A percentile compares a stretch with the other conserved stretches of the same genome.
Evolutionary conservation across 495 filamentous ascomycete species (phyloP).

Genomic region (Aspergillus sparsus): DNA sequence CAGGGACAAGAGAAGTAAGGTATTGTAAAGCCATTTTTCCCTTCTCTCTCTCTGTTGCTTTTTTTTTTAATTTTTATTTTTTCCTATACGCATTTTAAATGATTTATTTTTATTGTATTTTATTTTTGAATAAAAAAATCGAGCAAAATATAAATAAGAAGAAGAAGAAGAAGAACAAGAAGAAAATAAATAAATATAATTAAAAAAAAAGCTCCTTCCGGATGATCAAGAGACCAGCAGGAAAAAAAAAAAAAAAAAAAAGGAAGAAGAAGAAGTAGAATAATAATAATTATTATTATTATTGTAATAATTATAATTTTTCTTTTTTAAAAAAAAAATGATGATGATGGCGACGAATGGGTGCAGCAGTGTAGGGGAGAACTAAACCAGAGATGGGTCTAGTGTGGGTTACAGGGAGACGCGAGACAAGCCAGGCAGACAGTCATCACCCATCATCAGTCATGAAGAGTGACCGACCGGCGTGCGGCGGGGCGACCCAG

Average conservation of each 20-base stretch:
- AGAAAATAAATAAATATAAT: slow-evolving; percentile 11
- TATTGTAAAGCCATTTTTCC: slow-evolving; percentile 9
- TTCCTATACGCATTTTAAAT: not conserved
- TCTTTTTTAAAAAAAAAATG: slow-evolving; percentile 11
- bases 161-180: slow-evolving; percentile 9
- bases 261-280: too few relatives aligned
- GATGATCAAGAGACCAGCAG: slow-evolving; percentile 15
- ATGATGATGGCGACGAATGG: slow-evolving; percentile 19
- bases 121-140: slow-evolving; percentile 6
- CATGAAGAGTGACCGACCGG: slow-evolving; percentile 22
- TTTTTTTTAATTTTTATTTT: slow-evolving; percentile 13
- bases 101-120: not conserved
- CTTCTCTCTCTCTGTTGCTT: not conserved
- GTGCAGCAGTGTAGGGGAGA: slow-evolving; percentile 12
- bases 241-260: slow-evolving; percentile 8
- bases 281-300: not conserved
- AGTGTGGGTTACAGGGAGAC: slow-evolving; percentile 22
- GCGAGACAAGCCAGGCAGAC: slow-evolving; percentile 15
- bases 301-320: too few relatives aligned
- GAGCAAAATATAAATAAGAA: slow-evolving; percentile 7
- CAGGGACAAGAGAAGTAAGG: slow-evolving; percentile 18
- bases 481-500: slow-evolving; percentile 28
- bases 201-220: slow-evolving; percentile 16
- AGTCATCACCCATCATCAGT: not conserved
- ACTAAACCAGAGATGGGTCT: slow-evolving; percentile 20